Evolutionary conservation across 2,329 filamentous ascomycete species (phyloP).

Genomic region (Orbilia javanica): DNA sequence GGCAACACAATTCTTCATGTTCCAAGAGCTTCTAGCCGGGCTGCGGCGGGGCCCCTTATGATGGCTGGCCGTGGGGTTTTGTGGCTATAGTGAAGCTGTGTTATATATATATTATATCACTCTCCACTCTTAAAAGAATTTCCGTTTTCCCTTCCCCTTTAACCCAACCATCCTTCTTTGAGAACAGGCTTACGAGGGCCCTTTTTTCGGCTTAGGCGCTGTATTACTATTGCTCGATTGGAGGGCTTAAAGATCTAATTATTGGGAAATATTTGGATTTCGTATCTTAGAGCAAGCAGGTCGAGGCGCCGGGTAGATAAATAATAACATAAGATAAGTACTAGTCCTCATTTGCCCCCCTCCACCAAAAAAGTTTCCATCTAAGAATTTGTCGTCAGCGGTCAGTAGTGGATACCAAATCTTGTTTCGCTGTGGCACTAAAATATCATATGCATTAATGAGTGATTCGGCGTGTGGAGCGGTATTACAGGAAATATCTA

Average conservation of each 20-base stretch:
- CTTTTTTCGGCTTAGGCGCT: constrained; percentile 19
- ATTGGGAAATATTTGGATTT: constrained; percentile 1
- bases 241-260: constrained; percentile 8
- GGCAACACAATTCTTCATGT: constrained; percentile 25
- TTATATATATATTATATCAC: constrained; percentile 56
- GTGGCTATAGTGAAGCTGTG: constrained; percentile 29
- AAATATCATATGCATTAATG: background rate
- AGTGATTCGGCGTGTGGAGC: constrained; percentile 14
- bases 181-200: constrained; percentile 39
- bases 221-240: constrained; percentile 6
- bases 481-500: background rate
- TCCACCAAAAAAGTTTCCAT: constrained; percentile 8
- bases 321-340: too few relatives aligned
- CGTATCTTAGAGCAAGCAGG: constrained; percentile 16
- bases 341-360: background rate
- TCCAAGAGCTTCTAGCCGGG: constrained; percentile 11
- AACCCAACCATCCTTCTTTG: constrained; percentile 20
- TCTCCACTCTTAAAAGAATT: constrained; percentile 32
- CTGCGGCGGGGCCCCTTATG: constrained; percentile 24
- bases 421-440: background rate
- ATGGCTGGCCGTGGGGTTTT: constrained; percentile 20
- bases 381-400: background rate
- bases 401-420: constrained; percentile 9
- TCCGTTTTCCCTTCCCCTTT: constrained; percentile 30
- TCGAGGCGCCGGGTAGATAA: constrained; percentile 29